phyloP scores from a whole-genome alignment of 2,329 filamentous ascomycete genomes.

The Neofusicoccum parvum region DNA sequence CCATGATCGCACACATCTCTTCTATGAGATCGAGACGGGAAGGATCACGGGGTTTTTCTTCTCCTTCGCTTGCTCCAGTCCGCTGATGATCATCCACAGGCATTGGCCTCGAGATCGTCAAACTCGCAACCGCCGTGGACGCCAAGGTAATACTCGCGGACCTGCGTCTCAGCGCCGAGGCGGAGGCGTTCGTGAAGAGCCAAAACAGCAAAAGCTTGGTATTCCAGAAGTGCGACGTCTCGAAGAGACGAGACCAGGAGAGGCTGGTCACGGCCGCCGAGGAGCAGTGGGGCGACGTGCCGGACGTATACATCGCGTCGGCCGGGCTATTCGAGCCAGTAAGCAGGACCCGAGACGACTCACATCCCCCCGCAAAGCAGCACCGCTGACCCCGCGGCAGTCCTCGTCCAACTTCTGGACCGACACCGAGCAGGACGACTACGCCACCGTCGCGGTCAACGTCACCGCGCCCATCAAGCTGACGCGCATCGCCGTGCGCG shows the following conservation, averaged over 20 bases:
- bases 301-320: conserved; percentile 18
- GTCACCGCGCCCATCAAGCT: conserved; percentile 17
- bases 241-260: conserved; percentile 12
- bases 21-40: too few relatives aligned
- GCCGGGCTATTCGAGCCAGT: conserved; percentile 22
- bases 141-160: conserved; percentile 52
- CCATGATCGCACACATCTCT: too few relatives aligned
- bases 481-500: conserved; percentile 19
- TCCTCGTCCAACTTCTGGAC: conserved; percentile 20
- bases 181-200: conserved; percentile 4
- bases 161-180: neutral
- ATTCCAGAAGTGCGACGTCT: conserved; percentile 20
- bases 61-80: too few relatives aligned
- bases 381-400: neutral
- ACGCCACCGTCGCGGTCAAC: conserved; percentile 19
- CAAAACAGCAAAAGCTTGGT: neutral
- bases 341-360: neutral
- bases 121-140: conserved; percentile 84
- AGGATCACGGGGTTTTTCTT: too few relatives aligned
- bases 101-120: conserved; percentile 82
- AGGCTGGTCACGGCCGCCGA: neutral
- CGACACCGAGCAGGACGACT: conserved; percentile 10
- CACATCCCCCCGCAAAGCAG: too few relatives aligned
- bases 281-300: conserved; percentile 13
- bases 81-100: neutral